Percentiles rank a stretch among this genome's conserved stretches.
Conservation (phyloP, 2,329 filamentous ascomycete genomes). For the Metarhizium rileyi region DNA sequence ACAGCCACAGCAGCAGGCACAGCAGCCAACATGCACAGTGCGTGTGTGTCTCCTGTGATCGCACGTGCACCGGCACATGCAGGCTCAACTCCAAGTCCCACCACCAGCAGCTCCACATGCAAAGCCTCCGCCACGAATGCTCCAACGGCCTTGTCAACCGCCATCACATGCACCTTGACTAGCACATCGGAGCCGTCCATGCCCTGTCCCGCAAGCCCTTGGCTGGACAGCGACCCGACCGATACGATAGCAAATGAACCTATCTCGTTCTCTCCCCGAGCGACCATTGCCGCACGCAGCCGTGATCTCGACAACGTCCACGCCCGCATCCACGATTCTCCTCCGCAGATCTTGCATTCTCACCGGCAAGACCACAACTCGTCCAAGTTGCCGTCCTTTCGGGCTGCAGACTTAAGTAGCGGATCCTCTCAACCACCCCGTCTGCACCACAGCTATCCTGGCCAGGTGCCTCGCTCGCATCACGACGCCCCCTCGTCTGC, state of each 20-base stretch:
- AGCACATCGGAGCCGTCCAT: neutral
- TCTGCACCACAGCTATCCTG: slow-evolving; percentile 8
- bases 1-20: slow-evolving; percentile 2
- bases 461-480: slow-evolving; percentile 3
- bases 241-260: no score
- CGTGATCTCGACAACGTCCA: neutral
- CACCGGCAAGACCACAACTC: slow-evolving; percentile 45
- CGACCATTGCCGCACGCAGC: neutral
- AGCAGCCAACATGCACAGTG: neutral
- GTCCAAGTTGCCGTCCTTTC: slow-evolving; percentile 46
- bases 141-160: no score
- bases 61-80: neutral
- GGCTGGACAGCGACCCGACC: no score
- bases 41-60: neutral
- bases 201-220: no score
- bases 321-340: neutral
- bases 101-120: slow-evolving; percentile 7
- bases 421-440: slow-evolving; percentile 10
- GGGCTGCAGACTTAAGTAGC: slow-evolving; percentile 38
- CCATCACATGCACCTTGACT: neutral
- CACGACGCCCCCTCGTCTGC: slow-evolving; percentile 10
- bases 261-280: neutral
- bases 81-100: neutral
- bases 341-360: slow-evolving; percentile 23
- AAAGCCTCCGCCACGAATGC: neutral